Evolutionary conservation across 2,329 filamentous ascomycete species (phyloP).

Genomic region (Pseudogymnoascus sp.): DNA sequence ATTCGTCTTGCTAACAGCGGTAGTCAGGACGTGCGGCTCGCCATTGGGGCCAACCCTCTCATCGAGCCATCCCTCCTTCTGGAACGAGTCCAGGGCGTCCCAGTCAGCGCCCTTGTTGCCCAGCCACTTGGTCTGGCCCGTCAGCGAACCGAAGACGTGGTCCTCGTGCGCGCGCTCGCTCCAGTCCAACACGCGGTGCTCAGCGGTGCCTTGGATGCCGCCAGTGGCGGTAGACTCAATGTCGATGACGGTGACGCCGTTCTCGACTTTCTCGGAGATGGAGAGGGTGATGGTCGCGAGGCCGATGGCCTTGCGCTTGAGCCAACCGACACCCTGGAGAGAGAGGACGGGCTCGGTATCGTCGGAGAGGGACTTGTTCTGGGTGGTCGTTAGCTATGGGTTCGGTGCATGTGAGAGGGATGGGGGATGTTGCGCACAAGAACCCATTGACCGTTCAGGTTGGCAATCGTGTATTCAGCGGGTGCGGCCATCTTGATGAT

Average conservation of each 20-base stretch:
- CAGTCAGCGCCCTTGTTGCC: constrained; percentile 29
- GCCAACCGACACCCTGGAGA: constrained; percentile 50
- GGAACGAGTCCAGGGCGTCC: constrained; percentile 34
- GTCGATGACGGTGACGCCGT: constrained; percentile 42
- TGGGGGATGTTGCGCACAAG: constrained; percentile 36
- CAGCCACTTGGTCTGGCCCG: constrained; percentile 40
- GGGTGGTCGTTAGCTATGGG: constrained; percentile 9
- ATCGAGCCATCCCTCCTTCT: constrained; percentile 41
- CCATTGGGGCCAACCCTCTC: constrained; percentile 35
- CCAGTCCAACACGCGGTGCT: constrained; percentile 51
- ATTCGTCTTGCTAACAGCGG: constrained; percentile 38
- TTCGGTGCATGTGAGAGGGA: background rate
- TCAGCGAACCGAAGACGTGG: constrained; percentile 53
- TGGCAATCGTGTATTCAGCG: constrained; percentile 40
- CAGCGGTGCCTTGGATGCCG: constrained; percentile 50
- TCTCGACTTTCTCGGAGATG: constrained; percentile 33
- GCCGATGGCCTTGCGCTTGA: constrained; percentile 51
- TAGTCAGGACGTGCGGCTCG: constrained; percentile 40
- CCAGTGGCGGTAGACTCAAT: constrained; percentile 56
- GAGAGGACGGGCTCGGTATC: constrained; percentile 49
- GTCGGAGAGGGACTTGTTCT: constrained; percentile 56
- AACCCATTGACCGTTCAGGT: constrained; percentile 45
- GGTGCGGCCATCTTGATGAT: constrained; percentile 46
- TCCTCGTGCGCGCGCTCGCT: constrained; percentile 45
- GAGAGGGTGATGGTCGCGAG: constrained; percentile 48